Percentiles rank a stretch among this genome's conserved stretches.
Conservation (phyloP, 2,329 filamentous ascomycete species). For the Phialophora expanda region DNA sequence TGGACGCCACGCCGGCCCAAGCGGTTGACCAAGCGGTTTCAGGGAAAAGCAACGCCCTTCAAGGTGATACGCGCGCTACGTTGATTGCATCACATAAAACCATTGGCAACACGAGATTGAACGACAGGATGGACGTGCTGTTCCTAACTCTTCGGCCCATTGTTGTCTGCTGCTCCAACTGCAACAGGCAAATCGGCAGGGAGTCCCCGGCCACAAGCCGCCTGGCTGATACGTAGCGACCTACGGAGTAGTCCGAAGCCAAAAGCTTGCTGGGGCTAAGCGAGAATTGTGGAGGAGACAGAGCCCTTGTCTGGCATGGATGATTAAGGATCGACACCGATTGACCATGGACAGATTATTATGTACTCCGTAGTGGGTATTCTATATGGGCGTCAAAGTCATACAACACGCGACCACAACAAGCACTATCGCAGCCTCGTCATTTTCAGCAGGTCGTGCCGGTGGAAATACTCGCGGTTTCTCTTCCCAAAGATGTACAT, state of each 20-base stretch:
- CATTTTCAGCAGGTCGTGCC: slow-evolving; percentile 71
- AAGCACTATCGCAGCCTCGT: slow-evolving; percentile 45
- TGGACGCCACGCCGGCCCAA: slow-evolving; percentile 25
- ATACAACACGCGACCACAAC: background rate
- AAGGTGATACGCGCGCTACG: slow-evolving; percentile 22
- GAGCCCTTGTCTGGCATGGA: background rate
- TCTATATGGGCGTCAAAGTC: background rate
- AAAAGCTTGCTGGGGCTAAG: slow-evolving; percentile 7
- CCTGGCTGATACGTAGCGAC: background rate
- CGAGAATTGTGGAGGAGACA: slow-evolving; percentile 3
- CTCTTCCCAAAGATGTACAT: slow-evolving; percentile 80
- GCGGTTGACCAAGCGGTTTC: slow-evolving; percentile 28
- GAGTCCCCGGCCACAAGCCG: background rate
- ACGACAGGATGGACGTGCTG: background rate
- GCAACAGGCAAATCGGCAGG: background rate
- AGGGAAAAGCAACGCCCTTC: slow-evolving; percentile 14
- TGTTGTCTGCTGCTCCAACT: background rate
- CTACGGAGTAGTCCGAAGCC: background rate
- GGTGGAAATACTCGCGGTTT: slow-evolving; percentile 74
- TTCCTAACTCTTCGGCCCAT: background rate
- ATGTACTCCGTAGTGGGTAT: background rate
- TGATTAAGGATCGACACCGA: slow-evolving; percentile 6
- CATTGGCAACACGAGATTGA: slow-evolving; percentile 4
- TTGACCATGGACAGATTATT: background rate
- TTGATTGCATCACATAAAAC: slow-evolving; percentile 27